phyloP scores from a whole-genome alignment of 2,329 filamentous ascomycete genomes.

The Elsinoe necatrix region DNA sequence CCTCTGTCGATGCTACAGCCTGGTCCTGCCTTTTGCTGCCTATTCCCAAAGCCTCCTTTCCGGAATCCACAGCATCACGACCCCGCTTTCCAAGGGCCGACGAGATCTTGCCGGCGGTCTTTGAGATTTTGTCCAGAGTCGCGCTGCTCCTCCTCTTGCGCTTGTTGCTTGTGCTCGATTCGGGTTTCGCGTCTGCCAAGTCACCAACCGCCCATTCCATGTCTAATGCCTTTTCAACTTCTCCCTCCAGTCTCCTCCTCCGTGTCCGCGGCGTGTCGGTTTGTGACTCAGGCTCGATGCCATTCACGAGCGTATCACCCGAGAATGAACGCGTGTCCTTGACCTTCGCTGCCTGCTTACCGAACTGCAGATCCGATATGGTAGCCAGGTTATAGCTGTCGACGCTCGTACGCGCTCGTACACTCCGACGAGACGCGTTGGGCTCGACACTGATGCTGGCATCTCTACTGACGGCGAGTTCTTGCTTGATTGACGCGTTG shows the following conservation, averaged over 20 bases:
- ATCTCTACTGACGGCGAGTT: constrained; percentile 15
- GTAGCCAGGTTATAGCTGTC: constrained; percentile 53
- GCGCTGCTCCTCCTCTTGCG: constrained; percentile 12
- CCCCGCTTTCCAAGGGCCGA: constrained; percentile 30
- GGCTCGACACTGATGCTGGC: not conserved
- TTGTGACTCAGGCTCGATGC: constrained; percentile 23
- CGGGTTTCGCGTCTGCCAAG: constrained; percentile 11
- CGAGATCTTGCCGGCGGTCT: constrained; percentile 16
- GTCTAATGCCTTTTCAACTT: constrained; percentile 42
- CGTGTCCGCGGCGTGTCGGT: constrained; percentile 13
- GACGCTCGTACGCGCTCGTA: constrained; percentile 47
- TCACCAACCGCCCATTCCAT: constrained; percentile 28
- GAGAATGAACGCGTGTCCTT: constrained; percentile 27
- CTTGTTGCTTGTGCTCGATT: constrained; percentile 10
- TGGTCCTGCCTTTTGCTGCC: constrained; percentile 9
- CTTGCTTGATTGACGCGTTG: constrained; percentile 26
- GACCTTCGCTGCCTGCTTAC: constrained; percentile 18
- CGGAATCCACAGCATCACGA: constrained; percentile 31
- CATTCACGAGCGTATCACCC: constrained; percentile 32
- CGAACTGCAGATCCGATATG: constrained; percentile 23
- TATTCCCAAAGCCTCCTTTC: constrained; percentile 29
- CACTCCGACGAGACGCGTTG: constrained; percentile 36
- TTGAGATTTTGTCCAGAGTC: constrained; percentile 17
- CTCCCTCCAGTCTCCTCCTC: constrained; percentile 27
- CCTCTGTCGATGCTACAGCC: constrained; percentile 10